Evolutionary conservation across 2,329 filamentous ascomycete genomes (phyloP), one percentile per base, ranked within the genome.

Genomic region (Ceratocystiopsis sp.): DNA sequence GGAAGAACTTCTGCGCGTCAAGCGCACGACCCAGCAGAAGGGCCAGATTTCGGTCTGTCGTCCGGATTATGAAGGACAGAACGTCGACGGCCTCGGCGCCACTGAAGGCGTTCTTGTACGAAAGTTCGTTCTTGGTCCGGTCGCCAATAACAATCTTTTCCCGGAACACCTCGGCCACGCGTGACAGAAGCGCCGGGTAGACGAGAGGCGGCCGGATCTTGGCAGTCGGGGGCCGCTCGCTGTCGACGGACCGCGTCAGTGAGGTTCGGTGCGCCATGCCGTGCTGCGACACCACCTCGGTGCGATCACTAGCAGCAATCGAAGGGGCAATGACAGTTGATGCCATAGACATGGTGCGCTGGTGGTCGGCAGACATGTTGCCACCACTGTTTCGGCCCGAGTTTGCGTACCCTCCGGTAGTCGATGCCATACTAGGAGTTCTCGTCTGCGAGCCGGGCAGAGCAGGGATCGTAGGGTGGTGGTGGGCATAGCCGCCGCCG

Each of bases 1-100:
- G 91, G 59, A 98, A 98, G 65, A 94, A 95, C 59, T 96, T 96
- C 57, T 98, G 91, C 19, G 91, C 91, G 62, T 98, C 91, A 47
- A 98, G 66, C 37, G 91, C 86, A 57, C 91, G 76, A 48, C 91
- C 91, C 15, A 98, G 68, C 11, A 98, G 73, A 40, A 98, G 67
- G 12, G 91, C 91, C 47, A 98, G 67, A 57, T 98, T 98, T 46
- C 91, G 77, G 61, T 98, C 91, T 1, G 85, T 94, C 1, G 91
- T 98, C 56, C 93, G 82, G 60, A 98, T 96, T 51, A 98, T 96
- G 57, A 93, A 93, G 1, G 84, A 84, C 50, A 98, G 81, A 46
- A 96, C 73, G 59, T 98, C 91, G 17, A 98, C 91, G 17, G 91
- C 89, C 59, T 98, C 91, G 19, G 84, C 82, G 51, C 91, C 91